Percentiles rank a stretch among this genome's conserved stretches.
Conservation (phyloP, 192 early-diverging fungal species). For the Chytriomyces confervae region DNA sequence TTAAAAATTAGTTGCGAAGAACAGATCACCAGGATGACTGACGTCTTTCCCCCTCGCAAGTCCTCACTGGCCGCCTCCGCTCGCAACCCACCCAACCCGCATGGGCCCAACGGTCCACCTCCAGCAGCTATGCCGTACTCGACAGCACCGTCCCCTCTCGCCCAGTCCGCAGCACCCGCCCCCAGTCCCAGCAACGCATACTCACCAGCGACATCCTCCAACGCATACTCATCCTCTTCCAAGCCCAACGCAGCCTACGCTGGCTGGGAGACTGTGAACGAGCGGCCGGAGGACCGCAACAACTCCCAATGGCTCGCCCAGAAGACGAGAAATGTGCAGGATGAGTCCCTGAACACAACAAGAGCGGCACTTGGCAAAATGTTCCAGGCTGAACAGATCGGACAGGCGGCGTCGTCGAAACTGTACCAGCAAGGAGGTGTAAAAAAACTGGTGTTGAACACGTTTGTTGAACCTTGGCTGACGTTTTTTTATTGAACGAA, state of each 20-base stretch:
- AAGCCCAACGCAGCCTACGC: not conserved
- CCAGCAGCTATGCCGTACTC: not conserved
- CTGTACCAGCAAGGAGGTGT: slow-evolving; percentile 49
- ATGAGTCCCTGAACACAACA: slow-evolving; percentile 50
- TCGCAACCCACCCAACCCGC: not conserved
- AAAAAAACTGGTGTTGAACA: not conserved
- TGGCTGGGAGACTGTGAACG: not conserved
- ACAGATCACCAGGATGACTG: not conserved
- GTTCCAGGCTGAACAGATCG: slow-evolving; percentile 46
- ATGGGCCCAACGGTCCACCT: not conserved
- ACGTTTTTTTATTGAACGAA: not conserved
- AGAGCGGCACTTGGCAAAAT: slow-evolving; percentile 50
- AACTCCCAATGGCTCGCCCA: slow-evolving; percentile 41
- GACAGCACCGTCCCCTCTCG: not conserved
- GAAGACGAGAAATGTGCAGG: slow-evolving; percentile 51
- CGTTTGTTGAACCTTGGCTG: not conserved
- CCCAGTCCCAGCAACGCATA: not conserved
- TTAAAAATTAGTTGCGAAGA: not conserved
- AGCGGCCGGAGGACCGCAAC: slow-evolving; percentile 21
- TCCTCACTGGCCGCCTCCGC: not conserved
- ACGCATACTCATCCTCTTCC: too few relatives aligned
- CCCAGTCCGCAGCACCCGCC: not conserved
- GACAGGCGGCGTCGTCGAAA: slow-evolving; percentile 33
- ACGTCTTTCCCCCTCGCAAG: not conserved
- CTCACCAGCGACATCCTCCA: not conserved